Evolutionary conservation across 2,329 filamentous ascomycete species (phyloP).

Genomic region (Septoria petroselini): DNA sequence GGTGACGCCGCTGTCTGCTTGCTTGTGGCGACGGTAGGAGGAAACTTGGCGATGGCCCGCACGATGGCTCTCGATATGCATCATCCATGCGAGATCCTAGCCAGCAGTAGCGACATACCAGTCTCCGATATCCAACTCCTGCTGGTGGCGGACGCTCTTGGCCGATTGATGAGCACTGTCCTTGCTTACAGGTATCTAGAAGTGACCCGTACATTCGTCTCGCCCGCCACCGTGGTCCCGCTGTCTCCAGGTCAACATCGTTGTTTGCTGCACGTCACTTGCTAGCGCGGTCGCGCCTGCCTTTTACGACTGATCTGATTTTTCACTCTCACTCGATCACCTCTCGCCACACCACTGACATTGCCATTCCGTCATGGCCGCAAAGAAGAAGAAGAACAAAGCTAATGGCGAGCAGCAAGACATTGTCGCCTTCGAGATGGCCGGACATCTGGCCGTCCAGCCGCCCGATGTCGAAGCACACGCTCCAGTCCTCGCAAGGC

Average conservation of each 20-base stretch:
- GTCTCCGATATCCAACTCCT: too few relatives aligned
- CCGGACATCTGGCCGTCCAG: not conserved
- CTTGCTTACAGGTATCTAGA: too few relatives aligned
- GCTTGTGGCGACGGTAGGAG: too few relatives aligned
- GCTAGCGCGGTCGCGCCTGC: not conserved
- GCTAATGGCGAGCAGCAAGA: not conserved
- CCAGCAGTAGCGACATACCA: too few relatives aligned
- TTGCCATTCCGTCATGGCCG: slow-evolving; percentile 1
- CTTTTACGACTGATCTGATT: not conserved
- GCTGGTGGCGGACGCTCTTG: too few relatives aligned
- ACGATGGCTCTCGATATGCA: too few relatives aligned
- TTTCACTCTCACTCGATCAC: not conserved
- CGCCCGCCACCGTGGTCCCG: too few relatives aligned
- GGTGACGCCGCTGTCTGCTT: too few relatives aligned
- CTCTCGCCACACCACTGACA: not conserved
- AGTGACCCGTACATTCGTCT: too few relatives aligned
- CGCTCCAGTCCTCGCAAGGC: slow-evolving; percentile 9
- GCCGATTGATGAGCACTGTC: too few relatives aligned
- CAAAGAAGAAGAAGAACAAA: slow-evolving; percentile 7
- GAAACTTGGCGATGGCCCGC: too few relatives aligned
- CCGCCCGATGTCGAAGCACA: slow-evolving; percentile 2
- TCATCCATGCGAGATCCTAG: too few relatives aligned
- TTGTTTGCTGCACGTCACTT: slow-evolving; percentile 4
- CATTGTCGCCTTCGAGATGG: not conserved
- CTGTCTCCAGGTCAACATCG: not conserved